Evolutionary conservation across 2,329 filamentous ascomycete genomes (phyloP), one percentile per base, ranked within the genome.

Genomic region (Colletotrichum orchidophilum): DNA sequence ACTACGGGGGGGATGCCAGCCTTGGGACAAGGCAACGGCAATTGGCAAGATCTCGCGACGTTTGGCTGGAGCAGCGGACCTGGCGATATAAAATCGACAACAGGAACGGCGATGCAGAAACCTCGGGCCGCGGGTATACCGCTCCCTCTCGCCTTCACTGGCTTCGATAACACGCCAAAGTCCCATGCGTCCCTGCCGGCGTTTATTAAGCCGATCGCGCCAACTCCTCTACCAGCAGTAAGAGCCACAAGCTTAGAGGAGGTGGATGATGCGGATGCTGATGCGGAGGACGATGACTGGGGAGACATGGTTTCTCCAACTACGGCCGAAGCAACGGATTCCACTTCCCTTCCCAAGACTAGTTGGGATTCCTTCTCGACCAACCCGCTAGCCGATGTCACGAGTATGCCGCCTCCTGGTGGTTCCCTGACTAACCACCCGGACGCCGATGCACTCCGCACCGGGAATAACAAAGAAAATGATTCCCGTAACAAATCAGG

Each of bases 301-400:
- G 88, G 88, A 2, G 88, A 90, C 71, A 90, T 90, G 88, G 81
- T 90, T 1, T 81, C 81, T 8, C 85, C 84, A 3, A 83, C 82
- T 63, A 62, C 71, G 31, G 70, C 52, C 5, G 65, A 73, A 52
- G 61, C 27, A n/a, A 59, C 64, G 11, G 58, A 68, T 46, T 68
- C 58, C 2, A 59, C 53, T 18, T 71, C 68, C 24, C 21, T 71
- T 27, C 64, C 68, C 18, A 71, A 71, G 53, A 71, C 68, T 6
- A 68, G 64, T 27, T 68, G 68, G 68, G 68, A 71, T 53, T 68
- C 68, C 5, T 68, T 71, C 21, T 71, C 68, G 31, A 71, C 68
- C 13, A 71, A 68, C 50, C 68, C 68, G 27, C 42, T 63, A 49
- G 31, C 68, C 58, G 64, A 71, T 31, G 27, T 27, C 65, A 57